A percentile compares a stretch with the other conserved stretches of the same genome.
These are phyloP conservation scores for Chrysosporium keratinophilum DNA, from an alignment of 2,329 filamentous ascomycete genomes.

Conservation along the genomic window DNA sequence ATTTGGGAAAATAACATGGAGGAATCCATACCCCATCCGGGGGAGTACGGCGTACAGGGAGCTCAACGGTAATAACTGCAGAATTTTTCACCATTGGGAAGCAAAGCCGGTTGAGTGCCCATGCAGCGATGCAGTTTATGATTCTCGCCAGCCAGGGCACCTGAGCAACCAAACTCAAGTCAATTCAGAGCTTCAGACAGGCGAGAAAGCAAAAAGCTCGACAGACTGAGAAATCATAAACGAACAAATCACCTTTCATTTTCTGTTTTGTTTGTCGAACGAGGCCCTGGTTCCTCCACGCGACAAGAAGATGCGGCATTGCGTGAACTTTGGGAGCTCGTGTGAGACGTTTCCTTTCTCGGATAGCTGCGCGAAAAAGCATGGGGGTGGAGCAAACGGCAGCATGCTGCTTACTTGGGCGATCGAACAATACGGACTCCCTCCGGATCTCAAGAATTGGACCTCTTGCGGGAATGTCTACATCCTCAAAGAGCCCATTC, in stretches of 20 bases:
- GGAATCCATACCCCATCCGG: not conserved
- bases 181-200: too few species aligned
- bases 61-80: not conserved
- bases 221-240: too few species aligned
- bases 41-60: not conserved
- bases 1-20: not conserved
- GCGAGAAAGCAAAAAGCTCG: too few species aligned
- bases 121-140: not conserved
- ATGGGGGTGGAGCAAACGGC: slow-evolving; percentile 5
- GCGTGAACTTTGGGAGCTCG: not conserved
- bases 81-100: slow-evolving; percentile 2
- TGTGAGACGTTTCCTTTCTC: slow-evolving; percentile 11
- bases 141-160: not conserved
- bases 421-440: not conserved
- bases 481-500: too few species aligned
- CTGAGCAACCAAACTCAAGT: too few species aligned
- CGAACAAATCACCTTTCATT: too few species aligned
- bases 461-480: too few species aligned
- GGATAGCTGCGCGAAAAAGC: slow-evolving; percentile 6
- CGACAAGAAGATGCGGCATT: too few species aligned
- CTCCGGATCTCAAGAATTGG: too few species aligned
- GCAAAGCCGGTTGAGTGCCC: not conserved
- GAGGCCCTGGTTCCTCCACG: too few species aligned
- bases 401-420: not conserved
- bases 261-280: too few species aligned